Evolutionary conservation across 352 stramenopile species (phyloP), one percentile per base, ranked within the genome.

Genomic region (Discostella stelligera): DNA sequence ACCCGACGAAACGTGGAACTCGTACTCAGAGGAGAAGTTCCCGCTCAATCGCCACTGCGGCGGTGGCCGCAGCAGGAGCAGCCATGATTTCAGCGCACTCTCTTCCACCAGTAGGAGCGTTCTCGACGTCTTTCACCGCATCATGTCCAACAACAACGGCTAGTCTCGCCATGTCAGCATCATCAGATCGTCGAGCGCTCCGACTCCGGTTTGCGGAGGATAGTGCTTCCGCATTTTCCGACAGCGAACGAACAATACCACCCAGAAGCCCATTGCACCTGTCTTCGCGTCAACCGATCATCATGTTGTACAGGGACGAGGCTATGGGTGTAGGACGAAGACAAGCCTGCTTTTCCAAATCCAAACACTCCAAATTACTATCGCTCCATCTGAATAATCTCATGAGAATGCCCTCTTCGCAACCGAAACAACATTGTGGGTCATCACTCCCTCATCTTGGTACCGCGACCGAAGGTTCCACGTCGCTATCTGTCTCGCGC

Each of bases 401-500:
- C 4, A 10, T 44, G 37, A 3, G 7, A 44, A 44, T 11, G 37
- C 37, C 2, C 20, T 32, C 27, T 32, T 32, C 27, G n/a, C 39
- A 55, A 23, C 59, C 23, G n/a, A 0, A 48, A 53, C 60, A 14
- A 39, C 60, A 37, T 37, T 4, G 9, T 39, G 13, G 18, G 5
- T 67, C 59, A 54, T 66, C 32, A 65, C 48, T 44, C 10, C 32
- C 14, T 14, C 16, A 5, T 14, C 30, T 25, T 49, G 55, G 60
- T 23, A 44, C 23, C 21, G 64, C 7, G 60, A 27, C 44, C 53
- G 9, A 16, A 50, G 10, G 16, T 49, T 50, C 20, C 14, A 59
- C 9, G 23, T 55, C 18, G 18, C 46, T 69, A n/a, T 74, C 65
- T 37, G 64, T 66, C 11, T 71, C 70, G 23, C 50, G 30, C 32